Percentiles rank a stretch among this genome's conserved stretches.
Evolutionary conservation across 768 basidiomycete genomes (phyloP).

Genomic region (Asterophora lycoperdoides): DNA sequence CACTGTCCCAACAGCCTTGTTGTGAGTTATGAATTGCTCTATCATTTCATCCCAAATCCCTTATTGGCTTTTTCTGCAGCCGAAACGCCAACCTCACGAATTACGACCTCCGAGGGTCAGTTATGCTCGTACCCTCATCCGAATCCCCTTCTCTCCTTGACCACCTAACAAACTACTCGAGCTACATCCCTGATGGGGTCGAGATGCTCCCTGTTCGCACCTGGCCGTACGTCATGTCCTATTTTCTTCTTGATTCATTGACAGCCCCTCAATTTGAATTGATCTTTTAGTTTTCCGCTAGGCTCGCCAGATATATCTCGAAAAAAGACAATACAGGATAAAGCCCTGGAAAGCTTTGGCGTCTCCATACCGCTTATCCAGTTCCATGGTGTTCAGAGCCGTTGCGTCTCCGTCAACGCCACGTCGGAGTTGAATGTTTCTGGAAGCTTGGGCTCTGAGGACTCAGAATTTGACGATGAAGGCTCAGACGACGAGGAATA

Average conservation of each 20-base stretch:
- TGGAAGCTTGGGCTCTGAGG: too few relatives aligned
- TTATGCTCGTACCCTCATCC: constrained; percentile 10
- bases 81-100: constrained; percentile 7
- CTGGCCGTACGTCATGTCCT: constrained; percentile 12
- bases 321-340: constrained; percentile 1
- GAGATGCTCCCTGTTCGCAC: constrained; percentile 5
- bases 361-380: constrained; percentile 29
- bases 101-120: constrained; percentile 10
- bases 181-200: constrained; percentile 4
- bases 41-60: neutral
- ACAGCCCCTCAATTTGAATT: neutral
- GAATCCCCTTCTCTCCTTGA: constrained; percentile 7
- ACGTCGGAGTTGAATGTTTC: too few relatives aligned
- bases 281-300: constrained; percentile 1
- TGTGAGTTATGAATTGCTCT: too few relatives aligned
- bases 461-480: neutral
- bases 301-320: neutral
- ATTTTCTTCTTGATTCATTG: neutral
- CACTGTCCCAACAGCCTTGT: constrained; percentile 18
- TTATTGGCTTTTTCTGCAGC: neutral
- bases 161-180: constrained; percentile 9
- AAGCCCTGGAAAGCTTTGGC: constrained; percentile 19
- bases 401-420: constrained; percentile 7
- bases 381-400: constrained; percentile 24
- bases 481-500: neutral